Evolutionary conservation across 805 yeast species (phyloP).

Genomic region (Zygoascus flipseniorum): DNA sequence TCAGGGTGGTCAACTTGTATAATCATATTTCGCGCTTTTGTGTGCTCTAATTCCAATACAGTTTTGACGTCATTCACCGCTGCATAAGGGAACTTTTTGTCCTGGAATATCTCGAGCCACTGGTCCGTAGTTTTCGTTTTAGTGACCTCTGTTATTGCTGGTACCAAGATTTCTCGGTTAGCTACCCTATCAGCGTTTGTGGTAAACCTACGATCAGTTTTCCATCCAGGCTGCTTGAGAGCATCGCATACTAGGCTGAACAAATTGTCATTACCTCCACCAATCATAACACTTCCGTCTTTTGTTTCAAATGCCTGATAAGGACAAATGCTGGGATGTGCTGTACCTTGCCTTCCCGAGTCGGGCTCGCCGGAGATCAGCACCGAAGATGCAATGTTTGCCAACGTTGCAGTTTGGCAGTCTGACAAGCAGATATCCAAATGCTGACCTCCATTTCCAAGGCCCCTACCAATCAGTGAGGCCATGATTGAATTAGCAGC

Average conservation of each 20-base stretch:
- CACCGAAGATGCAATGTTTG: conserved; percentile 33
- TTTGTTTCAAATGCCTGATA: conserved; percentile 34
- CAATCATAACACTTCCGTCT: conserved; percentile 32
- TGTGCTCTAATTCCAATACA: conserved; percentile 30
- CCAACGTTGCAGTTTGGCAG: conserved; percentile 33
- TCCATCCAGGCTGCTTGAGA: conserved; percentile 31
- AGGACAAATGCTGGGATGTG: conserved; percentile 35
- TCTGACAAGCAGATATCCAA: conserved; percentile 32
- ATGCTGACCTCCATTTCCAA: conserved; percentile 32
- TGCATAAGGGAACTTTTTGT: conserved; percentile 31
- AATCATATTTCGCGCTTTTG: conserved; percentile 32
- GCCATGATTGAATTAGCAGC: conserved; percentile 32
- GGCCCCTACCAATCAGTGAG: conserved; percentile 26
- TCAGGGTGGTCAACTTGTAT: conserved; percentile 28
- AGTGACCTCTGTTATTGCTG: conserved; percentile 26
- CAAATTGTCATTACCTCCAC: conserved; percentile 35
- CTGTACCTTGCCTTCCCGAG: conserved; percentile 34
- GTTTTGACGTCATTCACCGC: conserved; percentile 33
- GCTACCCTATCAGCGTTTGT: conserved; percentile 32
- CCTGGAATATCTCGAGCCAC: conserved; percentile 29
- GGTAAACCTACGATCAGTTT: conserved; percentile 23
- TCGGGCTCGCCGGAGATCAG: conserved; percentile 33
- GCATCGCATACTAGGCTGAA: conserved; percentile 28
- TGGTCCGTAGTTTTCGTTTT: conserved; percentile 26
- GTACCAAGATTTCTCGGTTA: conserved; percentile 27